phyloP scores from a whole-genome alignment of 140 eudicot genomes.

The Stevia rebaudiana region DNA sequence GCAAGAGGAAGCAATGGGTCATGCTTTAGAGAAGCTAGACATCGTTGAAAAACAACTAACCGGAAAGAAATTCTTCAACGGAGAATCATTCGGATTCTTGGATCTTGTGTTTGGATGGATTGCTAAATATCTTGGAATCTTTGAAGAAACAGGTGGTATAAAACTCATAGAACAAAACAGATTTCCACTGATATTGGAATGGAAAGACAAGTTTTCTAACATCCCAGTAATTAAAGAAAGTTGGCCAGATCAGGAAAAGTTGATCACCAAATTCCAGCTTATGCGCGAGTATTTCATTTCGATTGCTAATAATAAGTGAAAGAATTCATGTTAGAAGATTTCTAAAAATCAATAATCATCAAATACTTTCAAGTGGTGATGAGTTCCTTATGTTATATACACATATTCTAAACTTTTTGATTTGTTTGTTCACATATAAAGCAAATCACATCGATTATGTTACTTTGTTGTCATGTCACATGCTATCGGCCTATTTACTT shows the following conservation, averaged over 20 bases:
- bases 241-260: neutral
- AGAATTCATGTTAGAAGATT: neutral
- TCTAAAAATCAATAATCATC: neutral
- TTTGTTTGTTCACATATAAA: no score
- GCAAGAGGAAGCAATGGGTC: conserved; percentile 37
- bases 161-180: conserved; percentile 25
- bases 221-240: neutral
- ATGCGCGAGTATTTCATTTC: neutral
- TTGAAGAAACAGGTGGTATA: conserved; percentile 35
- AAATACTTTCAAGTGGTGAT: neutral
- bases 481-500: no score
- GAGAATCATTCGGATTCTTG: conserved; percentile 48
- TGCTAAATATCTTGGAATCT: conserved; percentile 28
- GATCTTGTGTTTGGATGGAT: conserved; percentile 62
- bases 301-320: neutral
- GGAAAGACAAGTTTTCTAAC: neutral
- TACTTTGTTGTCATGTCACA: no score
- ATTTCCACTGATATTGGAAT: conserved; percentile 5
- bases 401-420: no score
- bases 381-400: no score
- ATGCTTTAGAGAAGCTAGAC: conserved; percentile 32
- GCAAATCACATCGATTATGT: no score
- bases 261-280: neutral
- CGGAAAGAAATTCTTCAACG: conserved; percentile 55
- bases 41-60: conserved; percentile 39